Evolutionary conservation across 1,139 yeast genomes (phyloP).

Genomic region (Kluyveromyces sp.): DNA sequence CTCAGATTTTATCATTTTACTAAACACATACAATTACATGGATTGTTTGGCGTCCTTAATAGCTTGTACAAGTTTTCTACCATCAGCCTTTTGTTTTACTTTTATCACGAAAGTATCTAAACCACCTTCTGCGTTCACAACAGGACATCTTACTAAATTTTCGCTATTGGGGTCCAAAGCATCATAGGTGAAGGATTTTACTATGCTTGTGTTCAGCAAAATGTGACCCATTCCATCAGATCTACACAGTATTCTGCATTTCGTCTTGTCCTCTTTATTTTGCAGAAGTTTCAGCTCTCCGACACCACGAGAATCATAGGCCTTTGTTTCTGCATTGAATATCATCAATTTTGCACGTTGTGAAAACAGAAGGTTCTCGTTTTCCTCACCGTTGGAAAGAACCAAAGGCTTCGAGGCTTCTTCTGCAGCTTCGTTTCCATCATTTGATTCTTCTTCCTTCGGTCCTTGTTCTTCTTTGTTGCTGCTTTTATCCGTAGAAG

Average conservation of each 20-base stretch:
- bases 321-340: slow-evolving; percentile 45
- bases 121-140: slow-evolving; percentile 40
- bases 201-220: slow-evolving; percentile 57
- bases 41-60: slow-evolving; percentile 42
- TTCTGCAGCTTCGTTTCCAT: slow-evolving; percentile 36
- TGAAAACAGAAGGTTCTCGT: slow-evolving; percentile 56
- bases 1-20: background rate
- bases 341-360: slow-evolving; percentile 70
- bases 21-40: slow-evolving; percentile 16
- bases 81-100: slow-evolving; percentile 70
- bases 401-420: slow-evolving; percentile 44
- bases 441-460: background rate
- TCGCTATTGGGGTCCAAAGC: slow-evolving; percentile 46
- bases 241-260: slow-evolving; percentile 68
- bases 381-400: slow-evolving; percentile 77
- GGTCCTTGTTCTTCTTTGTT: background rate
- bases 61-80: slow-evolving; percentile 49
- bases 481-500: slow-evolving; percentile 9
- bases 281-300: slow-evolving; percentile 75
- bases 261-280: slow-evolving; percentile 46
- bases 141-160: slow-evolving; percentile 49
- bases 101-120: slow-evolving; percentile 58
- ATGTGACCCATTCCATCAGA: slow-evolving; percentile 86
- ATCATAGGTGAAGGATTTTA: slow-evolving; percentile 47
- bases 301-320: slow-evolving; percentile 58